Percentiles rank a stretch among this genome's conserved stretches.
Conservation (phyloP, 306 rosid species). For the Quercus wislizeni region DNA sequence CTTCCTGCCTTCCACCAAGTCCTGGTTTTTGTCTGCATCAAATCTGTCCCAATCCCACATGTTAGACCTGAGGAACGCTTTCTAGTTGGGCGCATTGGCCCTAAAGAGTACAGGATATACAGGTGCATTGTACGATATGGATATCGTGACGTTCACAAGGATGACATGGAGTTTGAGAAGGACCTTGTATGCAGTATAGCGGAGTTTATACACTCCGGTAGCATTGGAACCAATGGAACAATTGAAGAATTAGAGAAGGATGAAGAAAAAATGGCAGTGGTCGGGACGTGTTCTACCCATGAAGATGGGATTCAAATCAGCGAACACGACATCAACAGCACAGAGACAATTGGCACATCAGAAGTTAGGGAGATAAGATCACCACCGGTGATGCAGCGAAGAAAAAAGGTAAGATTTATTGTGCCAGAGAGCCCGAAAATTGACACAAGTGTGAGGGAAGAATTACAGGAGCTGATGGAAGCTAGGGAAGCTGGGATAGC, state of each 20-base stretch:
- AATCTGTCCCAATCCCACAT: conserved; percentile 77
- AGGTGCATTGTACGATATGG: conserved; percentile 90
- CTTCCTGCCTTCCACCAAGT: conserved; percentile 95
- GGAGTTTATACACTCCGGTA: conserved; percentile 65
- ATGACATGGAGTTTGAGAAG: conserved; percentile 77
- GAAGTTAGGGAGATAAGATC: conserved; percentile 60
- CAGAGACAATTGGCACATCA: conserved; percentile 30
- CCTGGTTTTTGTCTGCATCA: conserved; percentile 92
- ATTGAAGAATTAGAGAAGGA: conserved; percentile 35
- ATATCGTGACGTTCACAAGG: conserved; percentile 76
- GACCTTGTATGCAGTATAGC: conserved; percentile 88
- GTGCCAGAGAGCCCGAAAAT: conserved; percentile 77
- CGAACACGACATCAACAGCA: conserved; percentile 17
- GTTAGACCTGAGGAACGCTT: conserved; percentile 79
- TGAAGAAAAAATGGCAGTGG: conserved; percentile 56
- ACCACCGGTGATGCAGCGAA: conserved; percentile 36
- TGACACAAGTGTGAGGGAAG: conserved; percentile 43
- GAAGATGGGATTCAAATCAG: conserved; percentile 43
- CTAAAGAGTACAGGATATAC: conserved; percentile 63
- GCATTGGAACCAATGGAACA: conserved; percentile 1
- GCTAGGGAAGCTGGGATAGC: conserved; percentile 85
- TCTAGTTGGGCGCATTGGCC: conserved; percentile 78
- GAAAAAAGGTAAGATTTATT: conserved; percentile 72
- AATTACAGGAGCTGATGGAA: conserved; percentile 70
- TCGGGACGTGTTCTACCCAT: conserved; percentile 61